Evolutionary conservation across 163 green algal genomes (phyloP).

Genomic region (Prototheca cutis): DNA sequence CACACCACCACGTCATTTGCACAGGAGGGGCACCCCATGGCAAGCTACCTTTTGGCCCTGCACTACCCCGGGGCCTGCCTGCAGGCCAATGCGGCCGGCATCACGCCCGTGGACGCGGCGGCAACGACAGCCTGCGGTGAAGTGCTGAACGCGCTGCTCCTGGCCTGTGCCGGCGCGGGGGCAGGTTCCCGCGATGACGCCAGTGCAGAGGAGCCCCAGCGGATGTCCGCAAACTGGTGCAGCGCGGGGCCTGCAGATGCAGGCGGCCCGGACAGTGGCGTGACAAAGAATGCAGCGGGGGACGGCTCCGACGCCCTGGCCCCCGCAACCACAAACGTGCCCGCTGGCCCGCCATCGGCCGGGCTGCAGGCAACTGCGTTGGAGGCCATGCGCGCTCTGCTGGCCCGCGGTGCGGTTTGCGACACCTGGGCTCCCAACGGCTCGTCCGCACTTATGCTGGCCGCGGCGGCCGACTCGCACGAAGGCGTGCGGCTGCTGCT

Average conservation of each 20-base stretch:
- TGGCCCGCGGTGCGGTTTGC: slow-evolving; percentile 50
- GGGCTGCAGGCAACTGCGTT: slow-evolving; percentile 24
- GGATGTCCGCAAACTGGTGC: no score
- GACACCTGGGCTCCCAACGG: slow-evolving; percentile 72
- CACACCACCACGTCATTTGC: not conserved
- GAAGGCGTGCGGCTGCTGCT: slow-evolving; percentile 23
- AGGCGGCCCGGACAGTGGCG: no score
- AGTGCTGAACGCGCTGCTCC: slow-evolving; percentile 73
- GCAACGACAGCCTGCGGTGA: slow-evolving; percentile 39
- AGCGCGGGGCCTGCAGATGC: no score
- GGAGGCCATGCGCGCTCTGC: slow-evolving; percentile 41
- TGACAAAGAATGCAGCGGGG: no score
- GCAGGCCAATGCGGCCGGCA: slow-evolving; percentile 31
- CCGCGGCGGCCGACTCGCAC: slow-evolving; percentile 40
- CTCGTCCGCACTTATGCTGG: slow-evolving; percentile 61
- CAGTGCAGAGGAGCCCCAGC: no score
- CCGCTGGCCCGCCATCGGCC: no score
- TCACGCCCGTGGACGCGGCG: slow-evolving; percentile 50
- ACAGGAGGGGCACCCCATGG: slow-evolving; percentile 60
- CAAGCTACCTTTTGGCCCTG: slow-evolving; percentile 50
- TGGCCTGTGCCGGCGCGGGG: slow-evolving; percentile 47
- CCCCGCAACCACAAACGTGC: no score
- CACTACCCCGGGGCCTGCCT: slow-evolving; percentile 31
- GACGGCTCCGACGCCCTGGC: no score
- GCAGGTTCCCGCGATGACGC: no score